These are phyloP conservation scores for Naegleria fowleri DNA, from an alignment of 208 protist genomes.

Conservation along the genomic window DNA sequence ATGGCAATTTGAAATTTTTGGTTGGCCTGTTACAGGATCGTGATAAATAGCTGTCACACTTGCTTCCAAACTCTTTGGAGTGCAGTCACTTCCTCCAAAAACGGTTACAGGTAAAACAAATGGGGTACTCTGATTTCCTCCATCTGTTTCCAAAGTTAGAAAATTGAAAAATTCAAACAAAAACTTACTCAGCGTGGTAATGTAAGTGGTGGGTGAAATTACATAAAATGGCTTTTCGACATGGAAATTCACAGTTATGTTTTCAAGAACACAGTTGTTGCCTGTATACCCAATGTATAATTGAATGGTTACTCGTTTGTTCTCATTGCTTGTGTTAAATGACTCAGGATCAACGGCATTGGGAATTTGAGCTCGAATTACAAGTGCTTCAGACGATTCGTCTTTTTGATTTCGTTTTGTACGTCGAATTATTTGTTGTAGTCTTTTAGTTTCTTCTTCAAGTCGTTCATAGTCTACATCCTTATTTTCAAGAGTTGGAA, in stretches of 20 bases:
- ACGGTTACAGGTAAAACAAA: background rate
- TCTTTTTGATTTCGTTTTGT: conserved; percentile 24
- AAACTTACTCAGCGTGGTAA: background rate
- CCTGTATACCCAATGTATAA: background rate
- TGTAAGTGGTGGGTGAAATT: background rate
- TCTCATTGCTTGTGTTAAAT: background rate
- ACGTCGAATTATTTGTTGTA: conserved; percentile 61
- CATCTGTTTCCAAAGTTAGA: background rate
- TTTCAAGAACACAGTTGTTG: background rate
- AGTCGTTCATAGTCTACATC: conserved; percentile 69
- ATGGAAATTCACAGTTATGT: background rate
- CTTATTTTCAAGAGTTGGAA: conserved; percentile 64
- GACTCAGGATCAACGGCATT: background rate
- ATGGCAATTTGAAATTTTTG: background rate
- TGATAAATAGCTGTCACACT: background rate
- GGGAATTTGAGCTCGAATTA: conserved; percentile 25
- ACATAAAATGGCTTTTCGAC: conserved; percentile 10
- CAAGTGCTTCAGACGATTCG: background rate
- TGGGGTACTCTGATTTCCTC: conserved; percentile 12
- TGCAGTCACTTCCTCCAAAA: background rate
- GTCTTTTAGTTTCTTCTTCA: conserved; percentile 61
- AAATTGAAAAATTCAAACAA: background rate
- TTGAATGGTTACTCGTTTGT: conserved; percentile 13
- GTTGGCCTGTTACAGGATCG: background rate
- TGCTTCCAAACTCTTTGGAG: background rate